phyloP scores from a whole-genome alignment of 2,329 filamentous ascomycete genomes.

The Lachnellula arida region DNA sequence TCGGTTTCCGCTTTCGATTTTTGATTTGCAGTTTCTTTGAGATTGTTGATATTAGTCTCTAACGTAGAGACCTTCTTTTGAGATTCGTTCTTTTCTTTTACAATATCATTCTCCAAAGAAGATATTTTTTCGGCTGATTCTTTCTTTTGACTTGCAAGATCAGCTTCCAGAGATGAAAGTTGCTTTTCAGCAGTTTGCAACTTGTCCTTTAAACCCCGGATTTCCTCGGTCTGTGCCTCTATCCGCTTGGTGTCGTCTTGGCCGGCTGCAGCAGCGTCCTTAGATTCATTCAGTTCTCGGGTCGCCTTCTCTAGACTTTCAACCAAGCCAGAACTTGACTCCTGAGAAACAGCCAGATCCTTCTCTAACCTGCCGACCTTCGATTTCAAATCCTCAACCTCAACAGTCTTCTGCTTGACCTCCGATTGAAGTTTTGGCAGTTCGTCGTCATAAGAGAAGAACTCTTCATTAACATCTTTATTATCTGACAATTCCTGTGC shows the following conservation, averaged over 20 bases:
- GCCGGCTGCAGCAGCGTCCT: slow-evolving; percentile 50
- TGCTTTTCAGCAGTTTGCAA: slow-evolving; percentile 23
- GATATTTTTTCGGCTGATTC: slow-evolving; percentile 11
- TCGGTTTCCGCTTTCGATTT: slow-evolving; percentile 16
- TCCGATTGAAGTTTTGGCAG: slow-evolving; percentile 75
- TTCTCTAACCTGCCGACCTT: slow-evolving; percentile 65
- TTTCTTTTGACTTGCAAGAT: slow-evolving; percentile 21
- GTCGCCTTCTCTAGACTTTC: slow-evolving; percentile 36
- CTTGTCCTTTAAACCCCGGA: slow-evolving; percentile 25
- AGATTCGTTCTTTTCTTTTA: slow-evolving; percentile 10
- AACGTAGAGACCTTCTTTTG: slow-evolving; percentile 19
- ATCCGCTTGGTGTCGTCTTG: slow-evolving; percentile 19
- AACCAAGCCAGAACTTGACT: slow-evolving; percentile 63
- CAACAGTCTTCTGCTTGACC: slow-evolving; percentile 62
- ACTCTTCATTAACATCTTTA: slow-evolving; percentile 54
- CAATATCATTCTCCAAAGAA: background rate
- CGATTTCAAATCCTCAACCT: slow-evolving; percentile 64
- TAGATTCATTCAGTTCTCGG: slow-evolving; percentile 63
- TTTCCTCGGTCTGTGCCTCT: slow-evolving; percentile 24
- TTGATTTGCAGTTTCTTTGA: slow-evolving; percentile 13
- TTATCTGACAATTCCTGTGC: slow-evolving; percentile 32
- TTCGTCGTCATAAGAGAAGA: slow-evolving; percentile 92
- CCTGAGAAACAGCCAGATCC: slow-evolving; percentile 66
- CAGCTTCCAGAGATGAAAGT: slow-evolving; percentile 18
- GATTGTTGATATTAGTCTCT: slow-evolving; percentile 16